Base-by-base conservation (phyloP, 2,329 filamentous ascomycete genomes). In the Paracoccidioides brasiliensis region DNA sequence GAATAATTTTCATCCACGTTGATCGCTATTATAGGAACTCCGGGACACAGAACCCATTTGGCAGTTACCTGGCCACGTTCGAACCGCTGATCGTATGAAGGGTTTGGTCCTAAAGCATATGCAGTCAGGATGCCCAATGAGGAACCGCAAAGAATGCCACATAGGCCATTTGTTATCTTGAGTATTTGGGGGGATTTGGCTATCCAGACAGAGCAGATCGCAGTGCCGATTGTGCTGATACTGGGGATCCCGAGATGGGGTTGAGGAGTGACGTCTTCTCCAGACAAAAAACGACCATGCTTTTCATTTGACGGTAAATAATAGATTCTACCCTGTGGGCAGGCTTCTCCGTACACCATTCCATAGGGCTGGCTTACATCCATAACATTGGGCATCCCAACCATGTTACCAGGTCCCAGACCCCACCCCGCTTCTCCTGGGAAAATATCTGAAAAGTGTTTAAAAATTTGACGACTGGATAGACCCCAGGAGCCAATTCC, bases 41-140 rank as follows among this genome's bases (percentile, higher is more conserved):
- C 93, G 2, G 93, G 93, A 65, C 89, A 90, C 10, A 97, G 76
- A 8, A 88, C 83, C 91, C 91, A 97, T 61, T 86, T 86, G 38
- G 88, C 87, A 42, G 88, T 95, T 61, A 93, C 79, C 64, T 94
- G 86, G 3, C 90, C 90, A 43, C 82, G 81, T 41, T 78, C 76
- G 60, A 84, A 81, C 56, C 84, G 79, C 54, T 81, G 77, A 53
- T 81, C 74, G 52, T 84, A 81, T 30, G 80, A 68, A 52, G 74
- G 74, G 65, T 79, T 77, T 12, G 74, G 75, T 30, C 85, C 86
- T 0, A 96, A 74, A 22, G 88, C 85, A 71, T 93, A 96, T 0
- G 88, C 79, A 0, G 88, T 87, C 43, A 97, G 77, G 2, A 95
- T 78, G 43, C 91, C 91, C 8, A 88, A 78, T 3, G 90, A 88